Percentiles rank a stretch among this genome's conserved stretches.
phyloP scores from a whole-genome alignment of 106 monocot species.

The Gastrodia elata region DNA sequence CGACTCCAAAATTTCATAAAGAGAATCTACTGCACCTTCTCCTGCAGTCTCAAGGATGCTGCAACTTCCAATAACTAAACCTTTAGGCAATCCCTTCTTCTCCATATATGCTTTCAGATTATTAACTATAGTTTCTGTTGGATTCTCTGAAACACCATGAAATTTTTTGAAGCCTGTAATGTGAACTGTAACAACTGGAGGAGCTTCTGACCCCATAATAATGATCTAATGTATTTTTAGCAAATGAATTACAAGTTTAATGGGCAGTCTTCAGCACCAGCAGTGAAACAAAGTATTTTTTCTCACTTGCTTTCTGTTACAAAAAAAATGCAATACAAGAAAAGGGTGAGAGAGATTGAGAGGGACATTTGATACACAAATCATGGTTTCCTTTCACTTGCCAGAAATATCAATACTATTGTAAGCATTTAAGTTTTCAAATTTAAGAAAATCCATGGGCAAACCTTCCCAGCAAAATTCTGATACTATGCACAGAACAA shows the following conservation, averaged over 20 bases:
- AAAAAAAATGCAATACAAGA: neutral
- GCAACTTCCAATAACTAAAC: conserved; percentile 69
- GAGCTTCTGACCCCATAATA: conserved; percentile 89
- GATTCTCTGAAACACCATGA: conserved; percentile 86
- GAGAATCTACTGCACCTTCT: conserved; percentile 51
- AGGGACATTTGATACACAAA: neutral
- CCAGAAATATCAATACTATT: neutral
- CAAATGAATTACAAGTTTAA: neutral
- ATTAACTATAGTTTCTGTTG: conserved; percentile 76
- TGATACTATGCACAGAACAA: neutral
- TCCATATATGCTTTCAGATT: conserved; percentile 66
- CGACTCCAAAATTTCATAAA: conserved; percentile 57
- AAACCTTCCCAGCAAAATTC: neutral
- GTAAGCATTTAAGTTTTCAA: neutral
- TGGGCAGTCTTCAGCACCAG: neutral
- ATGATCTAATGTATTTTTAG: conserved; percentile 2
- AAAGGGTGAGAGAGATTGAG: neutral
- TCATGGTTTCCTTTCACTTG: neutral
- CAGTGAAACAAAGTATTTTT: neutral
- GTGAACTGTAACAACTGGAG: conserved; percentile 65
- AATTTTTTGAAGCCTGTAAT: conserved; percentile 96
- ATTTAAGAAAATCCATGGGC: neutral
- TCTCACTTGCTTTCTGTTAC: neutral
- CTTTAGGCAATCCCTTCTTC: conserved; percentile 66
- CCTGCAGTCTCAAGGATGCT: conserved; percentile 87